phyloP scores from a whole-genome alignment of 2,329 filamentous ascomycete species.

The Aureobasidium sp. region DNA sequence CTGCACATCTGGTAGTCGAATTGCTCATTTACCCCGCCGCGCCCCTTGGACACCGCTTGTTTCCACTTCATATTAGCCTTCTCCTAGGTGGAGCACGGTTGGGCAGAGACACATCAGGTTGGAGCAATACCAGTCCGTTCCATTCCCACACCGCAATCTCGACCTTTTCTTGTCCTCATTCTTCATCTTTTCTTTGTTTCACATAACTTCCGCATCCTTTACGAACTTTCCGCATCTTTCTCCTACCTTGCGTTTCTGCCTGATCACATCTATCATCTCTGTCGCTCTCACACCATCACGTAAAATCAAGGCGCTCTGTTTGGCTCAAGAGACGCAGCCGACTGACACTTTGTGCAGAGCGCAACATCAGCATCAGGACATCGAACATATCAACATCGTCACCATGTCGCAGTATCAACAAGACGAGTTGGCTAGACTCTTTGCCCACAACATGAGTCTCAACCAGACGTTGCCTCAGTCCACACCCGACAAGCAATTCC shows the following conservation, averaged over 20 bases:
- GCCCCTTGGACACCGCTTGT: constrained; percentile 10
- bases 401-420: constrained; percentile 50
- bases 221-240: constrained; percentile 16
- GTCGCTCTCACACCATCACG: constrained; percentile 36
- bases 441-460: constrained; percentile 67
- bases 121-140: constrained; percentile 9
- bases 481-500: constrained; percentile 26
- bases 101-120: constrained; percentile 9
- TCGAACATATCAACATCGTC: constrained; percentile 24
- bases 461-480: constrained; percentile 20
- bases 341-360: constrained; percentile 27
- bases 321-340: not conserved
- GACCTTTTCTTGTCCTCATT: not conserved
- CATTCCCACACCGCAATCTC: not conserved
- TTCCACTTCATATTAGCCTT: constrained; percentile 8
- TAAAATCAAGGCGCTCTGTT: constrained; percentile 27
- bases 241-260: constrained; percentile 16
- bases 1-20: not conserved
- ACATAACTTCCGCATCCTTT: not conserved
- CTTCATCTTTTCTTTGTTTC: not conserved
- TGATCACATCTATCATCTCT: constrained; percentile 31
- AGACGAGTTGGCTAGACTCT: constrained; percentile 74
- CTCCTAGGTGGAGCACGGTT: constrained; percentile 5
- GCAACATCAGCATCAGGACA: constrained; percentile 29
- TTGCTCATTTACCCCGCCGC: constrained; percentile 10